Base-by-base conservation (phyloP, 2,329 filamentous ascomycete species). In the Colletotrichum falcatum region DNA sequence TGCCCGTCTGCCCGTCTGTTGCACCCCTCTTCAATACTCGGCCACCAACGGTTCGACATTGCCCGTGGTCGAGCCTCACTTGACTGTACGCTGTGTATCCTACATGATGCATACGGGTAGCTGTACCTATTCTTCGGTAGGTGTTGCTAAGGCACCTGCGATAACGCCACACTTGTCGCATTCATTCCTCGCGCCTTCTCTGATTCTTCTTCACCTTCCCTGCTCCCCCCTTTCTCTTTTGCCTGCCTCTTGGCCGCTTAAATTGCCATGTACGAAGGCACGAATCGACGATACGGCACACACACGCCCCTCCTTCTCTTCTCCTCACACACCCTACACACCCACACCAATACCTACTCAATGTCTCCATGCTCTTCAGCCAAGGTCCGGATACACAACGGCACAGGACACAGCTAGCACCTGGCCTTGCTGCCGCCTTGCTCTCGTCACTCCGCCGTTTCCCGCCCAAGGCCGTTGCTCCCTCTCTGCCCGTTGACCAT, bases 121-220 rank as follows among this genome's bases (percentile, higher is more conserved):
- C n/a, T n/a, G n/a, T n/a, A n/a, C n/a, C n/a, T n/a, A n/a, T n/a
- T n/a, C n/a, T n/a, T n/a, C n/a, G n/a, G n/a, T n/a, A n/a, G n/a
- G n/a, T n/a, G n/a, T n/a, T n/a, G n/a, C n/a, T 33, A 39, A 39
- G 37, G 37, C 62, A 39, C 6, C 14, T 1, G 49, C 63, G 39
- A 35, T n/a, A 58, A 66, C 55, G 60, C 37, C 55, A 61, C 63
- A 20, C 55, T 26, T 39, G 44, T 30, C 48, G 67, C 64, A 67
- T 70, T 67, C 64, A 67, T 70, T 67, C 67, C 64, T 61, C 30
- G 51, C 64, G 53, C 51, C 67, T 70, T 70, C 67, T 70, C 49
- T 39, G 42, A 58, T 44, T 61, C 56, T 70, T 70, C 67, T 37
- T 61, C 67, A 35, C 64, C 59, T 70, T 66, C n/a, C n/a, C 56